Evolutionary conservation across 192 early-diverging fungal genomes (phyloP), one percentile per base, ranked within the genome.

Genomic region (Coemansia guatemalensis): DNA sequence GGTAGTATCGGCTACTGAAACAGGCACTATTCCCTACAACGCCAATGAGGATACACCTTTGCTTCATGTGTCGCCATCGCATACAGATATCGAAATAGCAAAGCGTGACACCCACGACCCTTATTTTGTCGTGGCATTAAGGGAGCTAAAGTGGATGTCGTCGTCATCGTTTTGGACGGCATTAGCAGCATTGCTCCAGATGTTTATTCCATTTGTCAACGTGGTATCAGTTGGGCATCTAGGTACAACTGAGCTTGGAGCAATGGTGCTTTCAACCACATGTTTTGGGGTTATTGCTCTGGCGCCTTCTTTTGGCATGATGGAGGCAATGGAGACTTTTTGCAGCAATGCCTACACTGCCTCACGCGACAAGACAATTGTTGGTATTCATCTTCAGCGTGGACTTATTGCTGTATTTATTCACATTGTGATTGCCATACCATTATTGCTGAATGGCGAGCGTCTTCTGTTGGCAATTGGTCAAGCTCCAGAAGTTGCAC

Each of bases 401-500:
- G 89, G 87, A 0, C 78, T 96, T 14, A 72, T 95, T 47, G 81
- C 93, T 23, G 82, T 92, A 53, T 63, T 79, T 24, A 8, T 88
- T 4, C 69, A 91, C 27, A 84, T 87, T 61, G 60, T 93, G 21
- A 86, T 92, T 9, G 88, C 95, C 60, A 71, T 82, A 1, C 62
- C 82, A 4, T 62, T 94, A 30, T 92, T 56, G 3, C 88, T 81
- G 83, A 83, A 84, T 57, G 85, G 90, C 5, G 88, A 89, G 57
- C 24, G 56, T 18, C 71, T 96, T 25, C 73, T 97, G 48, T 41
- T 89, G 7, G 68, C 85, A 9, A 51, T 90, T 4, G 82, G 85
- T 14, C 95, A 97, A 80, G 85, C 92, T 44, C 77, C 81, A 3
- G 82, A 87, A 49, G 67, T 95, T 23, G 86, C 93, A 0, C 17